Percentiles rank a stretch among this genome's conserved stretches.
Evolutionary conservation across 176 grass and related monocot genomes (phyloP).

Genomic region (Ensete glaucum): DNA sequence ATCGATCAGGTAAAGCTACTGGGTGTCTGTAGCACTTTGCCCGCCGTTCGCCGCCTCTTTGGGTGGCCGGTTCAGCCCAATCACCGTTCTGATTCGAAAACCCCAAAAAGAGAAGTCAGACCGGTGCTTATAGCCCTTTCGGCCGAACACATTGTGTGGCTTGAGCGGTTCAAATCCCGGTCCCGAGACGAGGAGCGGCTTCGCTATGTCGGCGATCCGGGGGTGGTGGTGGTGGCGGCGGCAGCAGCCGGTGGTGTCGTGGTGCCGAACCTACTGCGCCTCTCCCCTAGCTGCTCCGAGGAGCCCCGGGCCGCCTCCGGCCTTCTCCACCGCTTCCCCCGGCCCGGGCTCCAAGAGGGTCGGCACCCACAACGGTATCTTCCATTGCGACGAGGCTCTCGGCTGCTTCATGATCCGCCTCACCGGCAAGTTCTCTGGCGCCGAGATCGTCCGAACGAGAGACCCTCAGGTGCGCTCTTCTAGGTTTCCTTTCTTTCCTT

Average conservation of each 20-base stretch:
- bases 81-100: too few species aligned
- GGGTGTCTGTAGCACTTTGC: too few species aligned
- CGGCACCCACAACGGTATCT: conserved; percentile 92
- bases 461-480: conserved; percentile 44
- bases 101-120: too few species aligned
- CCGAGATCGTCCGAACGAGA: conserved; percentile 75
- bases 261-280: background rate
- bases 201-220: background rate
- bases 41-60: too few species aligned
- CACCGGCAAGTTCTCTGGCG: conserved; percentile 65
- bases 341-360: conserved; percentile 39
- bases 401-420: conserved; percentile 91
- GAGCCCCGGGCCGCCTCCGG: conserved; percentile 25
- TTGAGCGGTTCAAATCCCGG: background rate
- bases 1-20: too few species aligned
- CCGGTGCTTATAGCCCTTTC: too few species aligned
- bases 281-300: conserved; percentile 45
- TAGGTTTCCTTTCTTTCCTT: background rate
- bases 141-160: too few species aligned
- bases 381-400: conserved; percentile 99
- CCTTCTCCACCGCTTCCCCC: conserved; percentile 25
- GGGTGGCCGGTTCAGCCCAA: too few species aligned
- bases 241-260: background rate
- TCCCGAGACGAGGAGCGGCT: background rate
- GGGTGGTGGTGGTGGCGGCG: background rate